Percentiles rank a stretch among this genome's conserved stretches.
These are phyloP conservation scores for Aspergillus hortae DNA, from an alignment of 2,329 filamentous ascomycete species.

Conservation along the genomic window DNA sequence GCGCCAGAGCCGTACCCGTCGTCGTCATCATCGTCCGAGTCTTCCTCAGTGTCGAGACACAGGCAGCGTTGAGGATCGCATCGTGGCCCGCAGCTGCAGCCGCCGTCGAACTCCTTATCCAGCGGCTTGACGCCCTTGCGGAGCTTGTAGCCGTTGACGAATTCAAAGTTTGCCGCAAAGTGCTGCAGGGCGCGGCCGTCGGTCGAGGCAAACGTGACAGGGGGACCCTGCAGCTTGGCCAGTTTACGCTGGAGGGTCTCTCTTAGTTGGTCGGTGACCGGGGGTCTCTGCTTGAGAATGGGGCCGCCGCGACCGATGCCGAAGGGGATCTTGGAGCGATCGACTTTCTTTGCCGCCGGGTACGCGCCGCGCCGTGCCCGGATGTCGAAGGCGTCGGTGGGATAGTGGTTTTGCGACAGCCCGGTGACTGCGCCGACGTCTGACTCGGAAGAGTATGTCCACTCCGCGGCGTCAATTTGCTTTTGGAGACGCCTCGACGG, in stretches of 20 bases:
- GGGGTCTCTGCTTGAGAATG: slow-evolving; percentile 4
- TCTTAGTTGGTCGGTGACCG: slow-evolving; percentile 10
- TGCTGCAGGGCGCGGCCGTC: slow-evolving; percentile 17
- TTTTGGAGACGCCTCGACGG: slow-evolving; percentile 17
- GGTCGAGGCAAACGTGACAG: slow-evolving; percentile 19
- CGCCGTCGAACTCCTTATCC: slow-evolving; percentile 27
- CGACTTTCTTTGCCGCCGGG: slow-evolving; percentile 11
- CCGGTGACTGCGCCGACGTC: slow-evolving; percentile 9
- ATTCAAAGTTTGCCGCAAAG: slow-evolving; percentile 35
- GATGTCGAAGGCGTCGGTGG: slow-evolving; percentile 18
- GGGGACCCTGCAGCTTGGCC: slow-evolving; percentile 24
- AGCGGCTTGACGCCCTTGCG: slow-evolving; percentile 28
- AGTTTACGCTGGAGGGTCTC: slow-evolving; percentile 23
- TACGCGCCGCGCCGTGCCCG: slow-evolving; percentile 18
- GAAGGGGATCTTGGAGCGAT: slow-evolving; percentile 10
- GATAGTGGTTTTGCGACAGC: slow-evolving; percentile 20
- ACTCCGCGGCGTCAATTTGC: slow-evolving; percentile 12
- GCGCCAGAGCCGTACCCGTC: slow-evolving; percentile 8
- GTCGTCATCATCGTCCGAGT: background rate
- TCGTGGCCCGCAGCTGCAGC: slow-evolving; percentile 27
- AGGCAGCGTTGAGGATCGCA: slow-evolving; percentile 26
- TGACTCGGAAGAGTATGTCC: background rate
- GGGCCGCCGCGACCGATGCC: slow-evolving; percentile 7
- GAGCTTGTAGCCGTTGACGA: slow-evolving; percentile 35
- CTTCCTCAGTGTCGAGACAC: slow-evolving; percentile 30